Evolutionary conservation across 176 grass and related monocot genomes (phyloP).

Genomic region (Panicum miliaceum): DNA sequence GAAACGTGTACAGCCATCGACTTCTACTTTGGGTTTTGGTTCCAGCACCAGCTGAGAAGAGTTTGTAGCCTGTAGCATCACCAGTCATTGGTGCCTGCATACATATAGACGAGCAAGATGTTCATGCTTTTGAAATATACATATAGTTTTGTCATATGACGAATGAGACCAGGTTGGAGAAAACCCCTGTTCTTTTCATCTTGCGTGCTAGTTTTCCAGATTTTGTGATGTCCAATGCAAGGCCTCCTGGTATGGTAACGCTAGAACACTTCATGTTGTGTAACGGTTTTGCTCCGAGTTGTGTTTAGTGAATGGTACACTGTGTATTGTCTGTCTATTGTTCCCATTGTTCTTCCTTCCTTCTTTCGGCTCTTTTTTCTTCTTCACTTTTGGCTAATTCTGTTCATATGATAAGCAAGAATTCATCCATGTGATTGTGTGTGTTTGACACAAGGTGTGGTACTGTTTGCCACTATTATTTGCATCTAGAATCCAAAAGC

Average conservation of each 20-base stretch:
- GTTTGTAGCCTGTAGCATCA: constrained; percentile 37
- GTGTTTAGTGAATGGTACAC: neutral
- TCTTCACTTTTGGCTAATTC: too few species aligned
- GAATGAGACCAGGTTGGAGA: constrained; percentile 42
- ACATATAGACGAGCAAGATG: constrained; percentile 7
- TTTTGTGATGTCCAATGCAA: constrained; percentile 11
- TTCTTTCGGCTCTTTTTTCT: neutral
- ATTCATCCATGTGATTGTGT: too few species aligned
- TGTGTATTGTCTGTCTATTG: neutral
- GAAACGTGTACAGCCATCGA: constrained; percentile 67
- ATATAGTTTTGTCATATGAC: constrained; percentile 27
- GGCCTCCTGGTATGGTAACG: neutral
- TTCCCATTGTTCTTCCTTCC: too few species aligned
- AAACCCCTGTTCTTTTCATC: neutral
- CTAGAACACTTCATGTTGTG: neutral
- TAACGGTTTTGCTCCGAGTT: constrained; percentile 30
- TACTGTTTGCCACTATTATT: too few species aligned
- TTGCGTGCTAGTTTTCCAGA: constrained; percentile 9
- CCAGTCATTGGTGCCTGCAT: constrained; percentile 23
- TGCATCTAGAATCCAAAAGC: too few species aligned
- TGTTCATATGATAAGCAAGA: too few species aligned
- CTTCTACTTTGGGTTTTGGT: constrained; percentile 42
- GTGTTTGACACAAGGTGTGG: too few species aligned
- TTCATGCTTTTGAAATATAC: constrained; percentile 37
- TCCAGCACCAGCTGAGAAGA: constrained; percentile 40